Percentiles rank a stretch among this genome's conserved stretches.
Conservation (phyloP, 495 filamentous ascomycete species). For the Alectoria sarmentosa region DNA sequence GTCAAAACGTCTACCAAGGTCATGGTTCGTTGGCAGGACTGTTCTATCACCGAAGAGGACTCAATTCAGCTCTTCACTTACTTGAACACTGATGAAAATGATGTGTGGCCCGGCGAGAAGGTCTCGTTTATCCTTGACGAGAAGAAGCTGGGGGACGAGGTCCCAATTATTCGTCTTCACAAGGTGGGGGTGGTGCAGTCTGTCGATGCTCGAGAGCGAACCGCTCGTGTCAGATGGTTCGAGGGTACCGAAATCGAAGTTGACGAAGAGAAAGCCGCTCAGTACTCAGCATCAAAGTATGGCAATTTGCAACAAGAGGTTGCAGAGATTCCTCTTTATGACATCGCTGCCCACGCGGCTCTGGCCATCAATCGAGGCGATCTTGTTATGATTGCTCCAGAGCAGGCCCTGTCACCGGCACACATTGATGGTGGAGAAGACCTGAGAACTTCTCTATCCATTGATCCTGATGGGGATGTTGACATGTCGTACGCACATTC, state of each 20-base stretch:
- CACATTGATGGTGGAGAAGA: neutral
- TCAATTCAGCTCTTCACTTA: slow-evolving; percentile 41
- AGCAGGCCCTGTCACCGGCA: slow-evolving; percentile 16
- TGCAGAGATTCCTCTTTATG: slow-evolving; percentile 53
- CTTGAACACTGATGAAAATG: slow-evolving; percentile 43
- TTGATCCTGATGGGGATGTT: neutral
- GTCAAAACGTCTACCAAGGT: slow-evolving; percentile 39
- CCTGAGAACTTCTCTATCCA: too few relatives aligned
- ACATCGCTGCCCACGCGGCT: slow-evolving; percentile 40
- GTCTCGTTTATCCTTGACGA: slow-evolving; percentile 42
- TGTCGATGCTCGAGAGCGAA: slow-evolving; percentile 45
- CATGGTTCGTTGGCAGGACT: slow-evolving; percentile 55
- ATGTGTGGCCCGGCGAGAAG: slow-evolving; percentile 54
- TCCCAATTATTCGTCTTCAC: slow-evolving; percentile 2
- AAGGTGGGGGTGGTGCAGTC: slow-evolving; percentile 53
- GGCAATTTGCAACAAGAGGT: slow-evolving; percentile 37
- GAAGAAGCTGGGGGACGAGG: slow-evolving; percentile 5
- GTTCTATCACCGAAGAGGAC: slow-evolving; percentile 39
- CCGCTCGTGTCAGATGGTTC: slow-evolving; percentile 52
- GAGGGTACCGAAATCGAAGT: slow-evolving; percentile 35
- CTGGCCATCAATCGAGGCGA: slow-evolving; percentile 41
- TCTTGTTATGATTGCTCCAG: slow-evolving; percentile 43
- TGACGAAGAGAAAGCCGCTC: slow-evolving; percentile 28
- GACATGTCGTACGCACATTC: neutral
- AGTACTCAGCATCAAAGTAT: slow-evolving; percentile 31